phyloP scores from a whole-genome alignment of 129 eudicot genomes.

The Flaveria ramosissima region DNA sequence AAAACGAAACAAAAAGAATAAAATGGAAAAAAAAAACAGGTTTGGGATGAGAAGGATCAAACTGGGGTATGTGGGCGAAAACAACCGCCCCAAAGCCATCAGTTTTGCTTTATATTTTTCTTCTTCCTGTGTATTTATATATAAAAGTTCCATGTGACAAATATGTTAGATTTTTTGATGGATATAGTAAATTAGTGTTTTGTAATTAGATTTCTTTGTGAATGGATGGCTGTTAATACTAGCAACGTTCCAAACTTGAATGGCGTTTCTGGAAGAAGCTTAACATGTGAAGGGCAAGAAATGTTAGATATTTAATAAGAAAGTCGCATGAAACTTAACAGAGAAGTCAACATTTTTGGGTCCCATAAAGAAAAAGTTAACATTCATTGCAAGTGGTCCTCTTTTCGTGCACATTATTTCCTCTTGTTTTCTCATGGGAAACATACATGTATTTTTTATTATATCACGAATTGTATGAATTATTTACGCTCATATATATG shows the following conservation, averaged over 20 bases:
- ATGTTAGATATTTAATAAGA: not conserved
- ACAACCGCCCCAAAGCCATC: too few relatives aligned
- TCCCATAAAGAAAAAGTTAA: not conserved
- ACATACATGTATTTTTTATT: not conserved
- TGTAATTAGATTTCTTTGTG: too few relatives aligned
- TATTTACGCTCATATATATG: too few relatives aligned
- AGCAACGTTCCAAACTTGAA: not conserved
- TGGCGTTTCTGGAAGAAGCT: not conserved
- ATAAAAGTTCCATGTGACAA: too few relatives aligned
- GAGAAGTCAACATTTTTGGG: slow-evolving; percentile 13
- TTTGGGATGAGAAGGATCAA: too few relatives aligned
- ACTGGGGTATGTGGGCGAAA: too few relatives aligned
- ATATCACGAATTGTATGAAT: not conserved
- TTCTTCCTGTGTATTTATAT: too few relatives aligned
- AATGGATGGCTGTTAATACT: not conserved
- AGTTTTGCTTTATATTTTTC: too few relatives aligned
- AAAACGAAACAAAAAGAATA: too few relatives aligned
- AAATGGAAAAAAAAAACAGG: too few relatives aligned
- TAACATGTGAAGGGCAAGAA: not conserved
- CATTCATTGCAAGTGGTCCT: slow-evolving; percentile 29
- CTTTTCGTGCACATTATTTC: not conserved
- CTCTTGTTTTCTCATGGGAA: slow-evolving; percentile 2
- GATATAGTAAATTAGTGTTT: too few relatives aligned
- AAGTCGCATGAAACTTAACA: slow-evolving; percentile 18
- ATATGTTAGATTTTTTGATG: too few relatives aligned